phyloP scores from a whole-genome alignment of 192 early-diverging fungal species.

The Coemansia sp. region DNA sequence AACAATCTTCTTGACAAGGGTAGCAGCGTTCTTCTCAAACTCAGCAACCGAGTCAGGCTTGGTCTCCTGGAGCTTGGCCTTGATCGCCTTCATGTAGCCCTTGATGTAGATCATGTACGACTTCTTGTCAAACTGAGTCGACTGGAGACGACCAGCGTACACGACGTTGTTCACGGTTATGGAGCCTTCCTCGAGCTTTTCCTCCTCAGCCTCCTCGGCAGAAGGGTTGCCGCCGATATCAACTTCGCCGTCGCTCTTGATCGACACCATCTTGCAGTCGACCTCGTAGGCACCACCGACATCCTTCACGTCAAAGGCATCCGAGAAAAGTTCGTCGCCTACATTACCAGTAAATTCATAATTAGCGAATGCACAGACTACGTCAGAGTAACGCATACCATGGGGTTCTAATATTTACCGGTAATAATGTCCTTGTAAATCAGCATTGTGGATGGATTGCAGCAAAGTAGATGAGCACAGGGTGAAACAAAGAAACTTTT shows the following conservation, averaged over 20 bases:
- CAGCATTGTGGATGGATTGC: slow-evolving; percentile 56
- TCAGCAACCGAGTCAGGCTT: slow-evolving; percentile 60
- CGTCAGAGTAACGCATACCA: neutral
- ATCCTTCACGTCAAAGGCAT: slow-evolving; percentile 72
- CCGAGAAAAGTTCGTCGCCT: slow-evolving; percentile 90
- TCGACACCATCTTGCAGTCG: slow-evolving; percentile 71
- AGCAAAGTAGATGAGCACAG: slow-evolving; percentile 5
- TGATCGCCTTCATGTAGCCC: slow-evolving; percentile 87
- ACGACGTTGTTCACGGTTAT: slow-evolving; percentile 83
- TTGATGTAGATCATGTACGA: slow-evolving; percentile 87
- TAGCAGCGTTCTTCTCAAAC: slow-evolving; percentile 65
- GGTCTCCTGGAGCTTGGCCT: slow-evolving; percentile 59
- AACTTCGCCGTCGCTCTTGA: slow-evolving; percentile 66
- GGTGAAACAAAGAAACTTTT: neutral
- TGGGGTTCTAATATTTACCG: slow-evolving; percentile 51
- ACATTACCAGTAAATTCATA: neutral
- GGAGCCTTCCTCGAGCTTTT: slow-evolving; percentile 61
- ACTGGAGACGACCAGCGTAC: slow-evolving; percentile 71
- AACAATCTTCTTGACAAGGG: slow-evolving; percentile 77
- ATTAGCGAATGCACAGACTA: neutral
- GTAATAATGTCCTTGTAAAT: slow-evolving; percentile 67
- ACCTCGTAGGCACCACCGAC: slow-evolving; percentile 73
- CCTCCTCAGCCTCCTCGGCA: slow-evolving; percentile 77
- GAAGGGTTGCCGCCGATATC: slow-evolving; percentile 94
- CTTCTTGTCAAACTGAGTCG: slow-evolving; percentile 89